Base-by-base conservation (phyloP, 2,329 filamentous ascomycete species). In the Botryotinia globosa region DNA sequence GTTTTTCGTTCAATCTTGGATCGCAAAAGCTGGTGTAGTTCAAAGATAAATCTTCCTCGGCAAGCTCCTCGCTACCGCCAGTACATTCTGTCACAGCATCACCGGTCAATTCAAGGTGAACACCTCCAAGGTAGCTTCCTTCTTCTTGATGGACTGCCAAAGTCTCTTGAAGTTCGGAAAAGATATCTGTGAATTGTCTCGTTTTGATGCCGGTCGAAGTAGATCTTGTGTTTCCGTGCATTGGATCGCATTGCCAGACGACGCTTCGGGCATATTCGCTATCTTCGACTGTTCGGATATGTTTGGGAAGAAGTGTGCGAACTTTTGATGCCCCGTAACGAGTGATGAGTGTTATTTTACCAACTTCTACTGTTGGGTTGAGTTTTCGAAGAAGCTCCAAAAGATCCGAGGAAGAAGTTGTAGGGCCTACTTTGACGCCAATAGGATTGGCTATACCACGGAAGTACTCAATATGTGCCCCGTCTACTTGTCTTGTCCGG, bases 1-100 rank as follows among this genome's bases (percentile, higher is more conserved):
- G 96, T 84, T 98, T 98, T 87, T 98, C 96, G 80, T 99, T 99
- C 77, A 99, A 84, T 37, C 96, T 85, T 8, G 96, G 96, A 81
- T 99, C 96, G 82, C 96, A 99, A 85, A 95, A 98, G 54, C 92
- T 97, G 8, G 94, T 97, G 83, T 99, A 99, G 79, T 97, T 94
- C 76, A 94, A 88, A 3, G 91, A 91, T 78, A 99, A 81, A 80
- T 98, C 95, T 75, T 96, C 92, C 82, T 98, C 96, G 51, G 88
- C 92, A 73, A 98, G 84, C 0, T 92, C 93, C 80, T 94, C 93
- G 75, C 93, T 95, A 32, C 96, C 96, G 72, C 96, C 94, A 0
- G 97, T 88, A 79, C 96, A 99, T 84, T 99, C 96, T 0, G 96
- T 99, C 16, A 99, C 96, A 12, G 94, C 93, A 79, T 99, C 96